Percentiles rank a stretch among this genome's conserved stretches.
Evolutionary conservation across 208 protist genomes (phyloP).

Genomic region (Leptomonas seymouri): DNA sequence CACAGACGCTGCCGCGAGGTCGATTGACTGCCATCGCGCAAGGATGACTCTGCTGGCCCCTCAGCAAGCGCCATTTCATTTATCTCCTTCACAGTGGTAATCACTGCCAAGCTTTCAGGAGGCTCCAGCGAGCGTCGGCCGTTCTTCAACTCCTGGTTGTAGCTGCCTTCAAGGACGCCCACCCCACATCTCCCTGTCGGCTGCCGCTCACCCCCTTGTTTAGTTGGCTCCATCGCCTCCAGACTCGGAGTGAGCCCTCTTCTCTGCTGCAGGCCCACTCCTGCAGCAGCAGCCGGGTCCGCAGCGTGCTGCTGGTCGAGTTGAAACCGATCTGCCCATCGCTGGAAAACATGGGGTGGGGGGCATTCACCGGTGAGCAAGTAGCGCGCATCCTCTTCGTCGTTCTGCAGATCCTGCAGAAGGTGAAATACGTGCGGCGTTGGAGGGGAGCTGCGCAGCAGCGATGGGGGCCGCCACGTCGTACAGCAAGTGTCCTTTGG

Average conservation of each 20-base stretch:
- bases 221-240: neutral
- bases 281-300: neutral
- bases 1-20: conserved; percentile 9
- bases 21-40: neutral
- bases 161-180: neutral
- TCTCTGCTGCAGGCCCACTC: neutral
- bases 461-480: neutral
- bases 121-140: neutral
- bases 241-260: neutral
- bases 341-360: conserved; percentile 28
- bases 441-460: neutral
- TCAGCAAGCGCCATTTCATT: neutral
- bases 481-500: neutral
- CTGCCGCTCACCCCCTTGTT: neutral
- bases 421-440: neutral
- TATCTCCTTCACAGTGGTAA: neutral
- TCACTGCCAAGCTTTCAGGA: neutral
- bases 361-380: conserved; percentile 32
- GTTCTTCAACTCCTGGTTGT: neutral
- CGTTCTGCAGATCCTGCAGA: conserved; percentile 10
- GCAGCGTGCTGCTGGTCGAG: neutral
- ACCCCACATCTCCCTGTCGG: neutral
- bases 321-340: conserved; percentile 29
- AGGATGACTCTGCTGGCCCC: neutral
- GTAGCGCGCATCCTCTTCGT: conserved; percentile 33